Base-by-base conservation (phyloP, 164 flowering plant species). In the Magnolia sinica region DNA sequence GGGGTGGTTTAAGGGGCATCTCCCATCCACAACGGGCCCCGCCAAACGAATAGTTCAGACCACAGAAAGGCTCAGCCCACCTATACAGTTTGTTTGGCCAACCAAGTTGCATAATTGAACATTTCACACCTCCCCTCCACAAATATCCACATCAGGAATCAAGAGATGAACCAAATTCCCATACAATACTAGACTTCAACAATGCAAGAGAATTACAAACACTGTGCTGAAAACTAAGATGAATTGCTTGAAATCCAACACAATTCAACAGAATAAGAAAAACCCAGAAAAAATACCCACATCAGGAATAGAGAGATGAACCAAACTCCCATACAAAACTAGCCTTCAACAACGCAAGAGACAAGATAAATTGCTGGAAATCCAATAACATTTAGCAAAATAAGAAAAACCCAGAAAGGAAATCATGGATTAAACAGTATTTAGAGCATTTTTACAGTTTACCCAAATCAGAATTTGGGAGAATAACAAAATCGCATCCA, bases 241-340 rank as follows among this genome's bases (percentile, higher is more conserved):
- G 18, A 55, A 55, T 11, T 11, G 10, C 61, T 55, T 11, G 4
- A 55, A 68, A 68, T 68, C 31, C 20, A 29, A 14, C 49, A 31
- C 50, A 24, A 68, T 31, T 68, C 8, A 68, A 0, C 29, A 68
- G 16, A 68, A 8, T 11, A 68, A 18, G 49, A 5, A 18, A 16
- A 29, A 68, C n/a, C 50, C 71, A 68, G 29, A 27, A 65, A 65
- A 65, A 23, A 65, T 23, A 65, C 29, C 68, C 68, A 65, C 68
- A 65, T 65, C 29, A 65, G 68, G 29, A 65, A 65, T 65, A n/a
- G 68, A 11, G 27, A 23, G 4, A 20, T 23, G 22, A 65, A 65
- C 29, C 27, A 8, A 23, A 65, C 3, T 14, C 13, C 24, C 29
- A 65, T 10, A 20, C 8, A 22, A 13, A 7, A 65, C 68, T 22